Evolutionary conservation across 495 filamentous ascomycete species (phyloP), one percentile per base, ranked within the genome.

Genomic region (Monascus purpureus): DNA sequence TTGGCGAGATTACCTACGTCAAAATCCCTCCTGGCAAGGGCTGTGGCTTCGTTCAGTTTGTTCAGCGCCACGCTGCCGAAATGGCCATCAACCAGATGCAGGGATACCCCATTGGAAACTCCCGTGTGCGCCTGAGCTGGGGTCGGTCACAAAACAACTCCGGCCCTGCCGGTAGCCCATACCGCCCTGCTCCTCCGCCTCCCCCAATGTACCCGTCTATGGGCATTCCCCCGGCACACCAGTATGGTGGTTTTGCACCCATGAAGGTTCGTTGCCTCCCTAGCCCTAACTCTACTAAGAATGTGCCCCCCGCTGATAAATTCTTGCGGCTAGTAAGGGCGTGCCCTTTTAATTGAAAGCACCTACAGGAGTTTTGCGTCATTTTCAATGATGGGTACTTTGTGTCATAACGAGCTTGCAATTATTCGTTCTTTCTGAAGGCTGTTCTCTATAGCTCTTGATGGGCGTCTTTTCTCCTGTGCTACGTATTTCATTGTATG

Each of bases 1-100:
- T 99, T 49, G 90, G 90, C 30, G 90, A 97, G 49, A 99, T 99
- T 57, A 99, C 90, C 48, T 99, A 99, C 57, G 90, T 99, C 63
- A 99, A 99, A 74, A 99, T 99, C 41, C 90, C 90, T 26, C 90
- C 92, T 19, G 90, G 90, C 50, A 99, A 99, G 72, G 90, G 90
- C 41, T 99, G 90, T 49, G 90, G 90, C 29, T 99, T 99, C 50
- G 90, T 99, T 29, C 90, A 99, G 55, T 99, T 99, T 46, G 92
- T 99, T 32, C 90, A 99, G 59, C 86, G 90, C 39, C 90, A 99
- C 58, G 90, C 90, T 12, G 90, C 90, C 13, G 90, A 99, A 66
- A 99, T 99, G 90, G 90, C 90, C 34, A 99, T 99, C 69, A 99
- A 99, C 66, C 90, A 99, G 62, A 99, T 99, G 90, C 90, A 99